Evolutionary conservation across 2,329 filamentous ascomycete genomes (phyloP).

Genomic region (Neonectria sp.): DNA sequence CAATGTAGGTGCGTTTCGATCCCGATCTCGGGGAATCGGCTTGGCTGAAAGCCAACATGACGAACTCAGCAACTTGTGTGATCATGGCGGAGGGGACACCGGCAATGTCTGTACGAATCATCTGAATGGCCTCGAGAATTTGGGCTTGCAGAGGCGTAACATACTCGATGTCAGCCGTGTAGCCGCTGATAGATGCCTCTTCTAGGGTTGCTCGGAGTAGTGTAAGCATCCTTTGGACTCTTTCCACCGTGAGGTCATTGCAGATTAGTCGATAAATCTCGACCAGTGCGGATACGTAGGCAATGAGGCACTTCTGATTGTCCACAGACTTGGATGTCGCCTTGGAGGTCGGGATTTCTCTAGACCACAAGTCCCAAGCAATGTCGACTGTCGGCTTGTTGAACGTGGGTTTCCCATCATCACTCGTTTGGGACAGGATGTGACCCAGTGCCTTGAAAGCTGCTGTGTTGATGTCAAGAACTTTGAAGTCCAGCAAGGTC

Average conservation of each 20-base stretch:
- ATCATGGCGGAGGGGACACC: conserved; percentile 79
- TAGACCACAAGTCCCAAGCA: conserved; percentile 80
- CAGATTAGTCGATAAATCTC: conserved; percentile 85
- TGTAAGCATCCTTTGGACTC: conserved; percentile 77
- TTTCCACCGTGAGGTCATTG: conserved; percentile 71
- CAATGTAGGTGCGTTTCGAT: conserved; percentile 84
- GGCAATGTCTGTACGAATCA: conserved; percentile 76
- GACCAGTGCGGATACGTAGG: conserved; percentile 83
- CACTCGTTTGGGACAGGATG: conserved; percentile 69
- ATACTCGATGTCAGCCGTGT: conserved; percentile 80
- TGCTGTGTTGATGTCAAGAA: conserved; percentile 80
- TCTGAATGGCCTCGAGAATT: conserved; percentile 77
- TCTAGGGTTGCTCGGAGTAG: conserved; percentile 81
- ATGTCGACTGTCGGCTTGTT: conserved; percentile 69
- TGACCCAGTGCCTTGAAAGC: conserved; percentile 77
- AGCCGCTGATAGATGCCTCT: conserved; percentile 76
- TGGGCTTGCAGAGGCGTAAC: conserved; percentile 80
- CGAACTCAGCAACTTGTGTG: conserved; percentile 78
- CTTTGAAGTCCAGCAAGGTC: conserved; percentile 71
- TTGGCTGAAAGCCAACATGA: conserved; percentile 76
- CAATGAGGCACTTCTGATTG: conserved; percentile 87
- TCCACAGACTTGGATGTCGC: conserved; percentile 61
- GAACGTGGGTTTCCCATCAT: conserved; percentile 60
- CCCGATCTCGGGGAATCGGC: conserved; percentile 52
- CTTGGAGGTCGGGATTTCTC: conserved; percentile 70